Base-by-base conservation (phyloP, 441 rosid genomes). In the Gossypium laxum region DNA sequence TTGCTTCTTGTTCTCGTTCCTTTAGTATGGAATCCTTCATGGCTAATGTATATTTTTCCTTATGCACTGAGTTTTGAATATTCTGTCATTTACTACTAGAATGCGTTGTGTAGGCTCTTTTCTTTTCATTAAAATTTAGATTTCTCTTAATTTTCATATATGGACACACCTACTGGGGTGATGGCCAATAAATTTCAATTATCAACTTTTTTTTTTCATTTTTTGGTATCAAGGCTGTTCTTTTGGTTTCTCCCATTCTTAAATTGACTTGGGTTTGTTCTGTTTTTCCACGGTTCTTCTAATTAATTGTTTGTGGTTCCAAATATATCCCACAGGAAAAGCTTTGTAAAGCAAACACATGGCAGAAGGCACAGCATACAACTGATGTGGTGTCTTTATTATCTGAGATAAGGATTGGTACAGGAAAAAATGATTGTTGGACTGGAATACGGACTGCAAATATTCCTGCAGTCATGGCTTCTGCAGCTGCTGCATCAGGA, bases 401-500 rank as follows among this genome's bases (percentile, higher is more conserved):
- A 77, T 85, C 97, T 78, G 98, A 95, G 89, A 92, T 92, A 85
- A 84, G 83, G 75, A 89, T 92, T 77, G 98, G 97, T 67, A 87
- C 92, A 12, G 93, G 93, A 76, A 92, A 89, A 82, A 91, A 84
- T 88, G 98, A 91, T 73, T 77, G 82, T 77, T 92, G 98, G 99
- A 75, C 89, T 59, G 98, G 97, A 67, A 84, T 82, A 78, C 82
- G 84, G 60, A 86, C 99, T 56, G 97, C 98, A 74, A 92, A 95
- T 79, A 83, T 95, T 79, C 99, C 99, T 74, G 92, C 98, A 41
- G 98, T 92, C 85, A 87, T 90, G 92, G 95, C 93, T 61, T 98
- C 98, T 32, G 98, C 98, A 48, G 98, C 93, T 52, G 98, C 99
- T 60, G 99, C 98, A 2, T 92, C 98, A 47, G 98, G 99, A 62